Evolutionary conservation across 1,284 basidiomycete species (phyloP).

Genomic region (Singerocomus inundabilis): DNA sequence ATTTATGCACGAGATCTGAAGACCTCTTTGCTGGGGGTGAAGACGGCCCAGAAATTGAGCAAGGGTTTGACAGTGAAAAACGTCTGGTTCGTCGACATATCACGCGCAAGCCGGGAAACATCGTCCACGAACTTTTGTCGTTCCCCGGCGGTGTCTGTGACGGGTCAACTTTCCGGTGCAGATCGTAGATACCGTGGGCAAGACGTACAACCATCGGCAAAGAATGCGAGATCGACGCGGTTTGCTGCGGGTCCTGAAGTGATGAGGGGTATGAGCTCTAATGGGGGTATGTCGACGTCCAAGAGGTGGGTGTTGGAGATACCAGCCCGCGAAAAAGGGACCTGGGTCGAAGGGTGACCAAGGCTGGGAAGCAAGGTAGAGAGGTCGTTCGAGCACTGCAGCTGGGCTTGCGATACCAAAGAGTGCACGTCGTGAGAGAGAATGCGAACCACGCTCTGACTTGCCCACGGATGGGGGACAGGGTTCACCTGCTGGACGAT

Average conservation of each 20-base stretch:
- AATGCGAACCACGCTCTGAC: conserved; percentile 16
- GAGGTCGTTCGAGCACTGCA: conserved; percentile 28
- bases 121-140: conserved; percentile 68
- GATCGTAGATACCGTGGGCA: background rate
- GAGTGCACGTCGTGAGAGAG: conserved; percentile 21
- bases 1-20: background rate
- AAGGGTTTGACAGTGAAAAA: conserved; percentile 75
- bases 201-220: conserved; percentile 77
- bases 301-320: background rate
- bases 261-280: conserved; percentile 59
- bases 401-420: conserved; percentile 23
- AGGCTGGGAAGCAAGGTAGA: background rate
- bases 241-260: conserved; percentile 62
- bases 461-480: conserved; percentile 5
- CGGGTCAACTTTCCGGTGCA: background rate
- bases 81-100: conserved; percentile 72
- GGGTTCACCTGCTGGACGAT: conserved; percentile 16
- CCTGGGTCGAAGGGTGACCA: conserved; percentile 9
- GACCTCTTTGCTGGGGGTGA: conserved; percentile 71
- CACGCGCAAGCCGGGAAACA: conserved; percentile 62
- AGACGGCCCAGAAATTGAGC: conserved; percentile 82
- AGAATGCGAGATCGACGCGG: conserved; percentile 76
- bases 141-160: conserved; percentile 60
- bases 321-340: conserved; percentile 9
- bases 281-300: conserved; percentile 36